phyloP scores from a whole-genome alignment of 2,329 filamentous ascomycete species.

The Thielaviopsis musarum region DNA sequence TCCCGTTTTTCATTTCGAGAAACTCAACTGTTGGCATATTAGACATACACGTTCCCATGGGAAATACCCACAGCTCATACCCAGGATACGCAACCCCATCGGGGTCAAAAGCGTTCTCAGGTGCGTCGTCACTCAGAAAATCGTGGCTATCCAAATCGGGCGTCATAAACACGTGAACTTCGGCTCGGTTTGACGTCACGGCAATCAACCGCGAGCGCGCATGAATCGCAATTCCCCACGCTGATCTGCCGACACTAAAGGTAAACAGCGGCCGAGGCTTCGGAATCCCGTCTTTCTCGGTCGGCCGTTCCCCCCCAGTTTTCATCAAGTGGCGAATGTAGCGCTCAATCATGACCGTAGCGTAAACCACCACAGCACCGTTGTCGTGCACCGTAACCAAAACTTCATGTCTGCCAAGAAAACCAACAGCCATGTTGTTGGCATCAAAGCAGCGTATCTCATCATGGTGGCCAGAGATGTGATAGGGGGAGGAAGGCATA shows the following conservation, averaged over 20 bases:
- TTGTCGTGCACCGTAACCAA: conserved; percentile 54
- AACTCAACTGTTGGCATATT: too few relatives aligned
- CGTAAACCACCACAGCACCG: conserved; percentile 57
- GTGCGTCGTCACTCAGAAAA: background rate
- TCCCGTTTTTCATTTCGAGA: too few relatives aligned
- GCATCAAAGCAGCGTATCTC: conserved; percentile 37
- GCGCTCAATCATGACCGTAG: conserved; percentile 36
- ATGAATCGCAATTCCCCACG: conserved; percentile 9
- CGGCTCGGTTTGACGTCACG: conserved; percentile 56
- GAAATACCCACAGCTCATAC: background rate
- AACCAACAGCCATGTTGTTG: conserved; percentile 52
- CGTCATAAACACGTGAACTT: conserved; percentile 37
- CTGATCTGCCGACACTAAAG: conserved; percentile 15
- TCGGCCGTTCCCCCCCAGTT: conserved; percentile 13
- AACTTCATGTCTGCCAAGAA: conserved; percentile 54
- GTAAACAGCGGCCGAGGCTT: conserved; percentile 43
- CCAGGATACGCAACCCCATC: background rate
- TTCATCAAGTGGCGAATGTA: conserved; percentile 20
- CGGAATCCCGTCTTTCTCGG: background rate
- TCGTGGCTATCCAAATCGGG: conserved; percentile 1
- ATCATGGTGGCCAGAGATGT: conserved; percentile 37
- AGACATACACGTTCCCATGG: conserved; percentile 14
- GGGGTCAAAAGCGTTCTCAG: background rate
- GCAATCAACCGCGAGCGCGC: conserved; percentile 7
- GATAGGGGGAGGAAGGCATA: conserved; percentile 22